Base-by-base conservation (phyloP, 768 basidiomycete species). In the Collybiopsis confluens region DNA sequence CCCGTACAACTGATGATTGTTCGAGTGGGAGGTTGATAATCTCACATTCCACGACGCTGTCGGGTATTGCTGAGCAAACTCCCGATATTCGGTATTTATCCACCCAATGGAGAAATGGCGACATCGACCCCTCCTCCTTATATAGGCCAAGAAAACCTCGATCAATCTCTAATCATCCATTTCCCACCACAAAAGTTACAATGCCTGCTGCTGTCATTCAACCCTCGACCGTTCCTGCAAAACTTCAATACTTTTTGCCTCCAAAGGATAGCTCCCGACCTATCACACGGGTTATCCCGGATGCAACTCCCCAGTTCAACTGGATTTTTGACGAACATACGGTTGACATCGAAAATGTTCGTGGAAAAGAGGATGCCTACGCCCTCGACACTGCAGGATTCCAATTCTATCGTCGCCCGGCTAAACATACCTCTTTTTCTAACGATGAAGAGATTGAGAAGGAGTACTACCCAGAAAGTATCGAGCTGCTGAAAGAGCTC, bases 381-480 rank as follows among this genome's bases (percentile, higher is more conserved):
- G 27, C 45, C n/a, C 67, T 75, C 45, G 74, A 75, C 59, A 68
- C 59, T 15, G 60, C 69, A 10, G 73, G 75, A 28, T 76, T 73
- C 63, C 66, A 68, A 56, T 74, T 57, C 50, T 64, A 57, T 54
- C 46, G 57, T 20, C 41, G 42, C 15, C 59, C 45, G 20, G 48
- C 59, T 20, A 63, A 65, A 51, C 68, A 72, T 50, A 66, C 64
- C n/a, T 54, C 68, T 2, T 79, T 78, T 62, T 46, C 57, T 1
- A 61, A 69, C 50, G 70, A 75, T 45, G 68, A 67, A 24, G 69
- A 66, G 26, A 59, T 67, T 57, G 45, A 45, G 36, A 70, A 69
- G 50, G 72, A 71, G 44, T 78, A 79, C 58, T 78, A 78, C 62
- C 65, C 69, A 2, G 76, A 78, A 64, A 70, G 70, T 52, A 63